Base-by-base conservation (phyloP, 2,329 filamentous ascomycete species). In the Colletotrichum magnum region DNA sequence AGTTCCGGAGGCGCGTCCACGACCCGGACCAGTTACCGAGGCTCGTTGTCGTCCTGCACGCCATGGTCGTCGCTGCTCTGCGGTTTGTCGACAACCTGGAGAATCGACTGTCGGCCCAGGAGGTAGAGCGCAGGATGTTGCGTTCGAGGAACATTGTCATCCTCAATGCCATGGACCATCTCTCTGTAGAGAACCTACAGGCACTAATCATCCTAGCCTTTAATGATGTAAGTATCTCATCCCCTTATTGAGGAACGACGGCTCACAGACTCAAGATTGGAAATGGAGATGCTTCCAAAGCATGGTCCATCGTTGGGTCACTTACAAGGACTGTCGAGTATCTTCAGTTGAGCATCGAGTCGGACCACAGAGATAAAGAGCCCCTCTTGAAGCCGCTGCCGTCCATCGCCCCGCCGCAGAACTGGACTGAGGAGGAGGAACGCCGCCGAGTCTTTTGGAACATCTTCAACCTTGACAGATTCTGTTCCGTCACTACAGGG, bases 161-260 rank as follows among this genome's bases (percentile, higher is more conserved):
- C 5, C 68, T 80, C 6, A 74, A 72, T 3, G 76, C 77, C 7
- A 76, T 81, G 76, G 75, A 79, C 24, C 72, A 72, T 6, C 73
- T 82, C 3, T 78, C 77, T 0, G 78, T 82, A 6, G 79, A 81
- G 68, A 80, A 77, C 21, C 60, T 81, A 7, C 80, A 81, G 58
- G 79, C 79, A 2, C 66, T 81, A 16, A 75, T 78, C 5, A 82
- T 84, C 6, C 72, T 81, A 45, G 77, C 77, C 1, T 82, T 81
- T 62, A 76, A 79, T 53, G 77, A 80, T 71, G 80, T 81, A 69
- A 72, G 73, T 58, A 12, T 6, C 7, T 4, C 2, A 9, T 13
- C 3, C 1, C 10, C 12, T 13, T 7, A 2, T 36, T 9, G 2
- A 2, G 5, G 1, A 13, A 4, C 9, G 6, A 5, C 3, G 4